A percentile compares a stretch with the other conserved stretches of the same genome.
phyloP scores from a whole-genome alignment of 1,284 basidiomycete species.

The Marasmius fiardii region DNA sequence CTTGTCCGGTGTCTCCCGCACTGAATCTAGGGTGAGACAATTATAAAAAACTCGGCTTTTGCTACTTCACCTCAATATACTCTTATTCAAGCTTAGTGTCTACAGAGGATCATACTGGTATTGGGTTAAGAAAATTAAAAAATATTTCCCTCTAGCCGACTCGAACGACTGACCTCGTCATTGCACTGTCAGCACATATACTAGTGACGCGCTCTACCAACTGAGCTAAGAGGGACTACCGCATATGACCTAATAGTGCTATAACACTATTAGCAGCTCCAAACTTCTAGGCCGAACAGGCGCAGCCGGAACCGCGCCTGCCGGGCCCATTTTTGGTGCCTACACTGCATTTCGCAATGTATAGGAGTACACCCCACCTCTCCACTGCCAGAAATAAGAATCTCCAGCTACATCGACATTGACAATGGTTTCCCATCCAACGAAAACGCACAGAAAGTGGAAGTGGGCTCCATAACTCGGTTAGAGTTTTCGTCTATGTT shows the following conservation, averaged over 20 bases:
- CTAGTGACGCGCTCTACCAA: conserved; percentile 64
- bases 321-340: neutral
- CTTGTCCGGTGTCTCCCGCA: too few species aligned
- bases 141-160: conserved; percentile 1
- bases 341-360: neutral
- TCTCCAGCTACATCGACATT: neutral
- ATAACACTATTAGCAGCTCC: neutral
- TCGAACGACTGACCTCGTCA: conserved; percentile 4
- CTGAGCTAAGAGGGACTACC: conserved; percentile 40
- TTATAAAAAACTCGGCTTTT: too few species aligned
- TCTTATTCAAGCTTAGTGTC: too few species aligned
- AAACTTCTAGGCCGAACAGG: neutral
- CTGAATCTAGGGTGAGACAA: too few species aligned
- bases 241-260: neutral
- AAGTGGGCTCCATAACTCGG: neutral
- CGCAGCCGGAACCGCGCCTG: neutral
- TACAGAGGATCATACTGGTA: neutral
- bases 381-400: neutral
- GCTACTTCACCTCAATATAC: too few species aligned
- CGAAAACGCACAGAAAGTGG: neutral
- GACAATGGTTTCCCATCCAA: neutral
- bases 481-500: too few species aligned
- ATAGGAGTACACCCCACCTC: neutral
- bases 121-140: neutral
- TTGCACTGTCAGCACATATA: conserved; percentile 20